These are phyloP conservation scores for Aspergillus sparsus DNA, from an alignment of 495 filamentous ascomycete species.

Conservation along the genomic window DNA sequence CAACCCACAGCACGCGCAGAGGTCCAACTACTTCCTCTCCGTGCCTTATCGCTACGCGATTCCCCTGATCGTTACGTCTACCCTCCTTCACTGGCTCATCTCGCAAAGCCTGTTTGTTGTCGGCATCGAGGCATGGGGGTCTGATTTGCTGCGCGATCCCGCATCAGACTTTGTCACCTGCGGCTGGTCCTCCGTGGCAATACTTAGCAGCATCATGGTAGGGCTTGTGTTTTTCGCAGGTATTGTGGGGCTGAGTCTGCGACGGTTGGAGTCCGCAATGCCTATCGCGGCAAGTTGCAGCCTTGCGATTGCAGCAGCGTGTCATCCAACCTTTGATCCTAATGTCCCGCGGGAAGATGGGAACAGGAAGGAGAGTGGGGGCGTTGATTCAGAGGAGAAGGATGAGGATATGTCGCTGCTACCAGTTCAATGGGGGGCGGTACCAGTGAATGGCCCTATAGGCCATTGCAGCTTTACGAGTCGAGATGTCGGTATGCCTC, in stretches of 20 bases:
- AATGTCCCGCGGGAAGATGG: too few species aligned
- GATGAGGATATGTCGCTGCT: too few species aligned
- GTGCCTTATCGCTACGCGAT: slow-evolving; percentile 43
- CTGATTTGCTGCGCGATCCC: slow-evolving; percentile 1
- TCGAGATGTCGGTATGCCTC: too few species aligned
- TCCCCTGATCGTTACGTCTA: slow-evolving; percentile 31
- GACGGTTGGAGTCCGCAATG: slow-evolving; percentile 34
- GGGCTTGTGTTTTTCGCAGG: slow-evolving; percentile 23
- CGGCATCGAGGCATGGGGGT: slow-evolving; percentile 21
- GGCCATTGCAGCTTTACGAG: too few species aligned
- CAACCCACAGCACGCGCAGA: slow-evolving; percentile 41
- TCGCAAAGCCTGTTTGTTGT: slow-evolving; percentile 45
- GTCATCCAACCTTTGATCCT: slow-evolving; percentile 30
- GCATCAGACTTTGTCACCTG: slow-evolving; percentile 21
- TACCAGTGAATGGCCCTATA: too few species aligned
- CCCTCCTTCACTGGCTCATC: slow-evolving; percentile 42
- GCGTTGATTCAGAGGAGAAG: too few species aligned
- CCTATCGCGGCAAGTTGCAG: slow-evolving; percentile 45
- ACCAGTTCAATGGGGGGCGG: too few species aligned
- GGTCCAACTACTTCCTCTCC: slow-evolving; percentile 44
- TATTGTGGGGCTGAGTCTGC: slow-evolving; percentile 18
- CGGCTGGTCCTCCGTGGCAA: slow-evolving; percentile 35
- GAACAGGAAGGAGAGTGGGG: too few species aligned
- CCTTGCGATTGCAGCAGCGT: slow-evolving; percentile 51
- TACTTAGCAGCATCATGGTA: slow-evolving; percentile 32